These are phyloP conservation scores for Rhizopogon vesiculosus DNA, from an alignment of 768 basidiomycete species.

Conservation along the genomic window DNA sequence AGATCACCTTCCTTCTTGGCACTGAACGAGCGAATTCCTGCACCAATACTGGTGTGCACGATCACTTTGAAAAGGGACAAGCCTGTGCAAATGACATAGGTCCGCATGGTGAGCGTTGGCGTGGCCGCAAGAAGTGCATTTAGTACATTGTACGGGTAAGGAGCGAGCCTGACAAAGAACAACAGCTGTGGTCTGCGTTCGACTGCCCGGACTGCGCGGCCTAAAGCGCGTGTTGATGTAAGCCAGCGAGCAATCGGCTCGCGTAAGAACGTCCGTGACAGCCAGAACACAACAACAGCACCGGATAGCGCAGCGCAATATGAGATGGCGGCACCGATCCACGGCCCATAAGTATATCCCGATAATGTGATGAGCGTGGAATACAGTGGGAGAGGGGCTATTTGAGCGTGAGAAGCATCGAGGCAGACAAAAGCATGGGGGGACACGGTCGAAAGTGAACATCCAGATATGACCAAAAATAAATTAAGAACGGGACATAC, in stretches of 20 bases:
- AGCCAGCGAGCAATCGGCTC: constrained; percentile 71
- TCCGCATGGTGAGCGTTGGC: constrained; percentile 72
- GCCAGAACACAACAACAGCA: constrained; percentile 76
- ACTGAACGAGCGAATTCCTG: constrained; percentile 76
- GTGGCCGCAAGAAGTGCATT: constrained; percentile 89
- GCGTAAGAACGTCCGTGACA: constrained; percentile 73
- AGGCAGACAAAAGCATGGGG: constrained; percentile 5
- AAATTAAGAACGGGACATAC: constrained; percentile 41
- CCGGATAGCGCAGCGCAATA: constrained; percentile 84
- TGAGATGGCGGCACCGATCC: constrained; percentile 80
- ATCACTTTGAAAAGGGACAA: constrained; percentile 86
- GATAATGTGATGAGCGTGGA: constrained; percentile 90
- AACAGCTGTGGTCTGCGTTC: constrained; percentile 84
- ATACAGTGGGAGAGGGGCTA: constrained; percentile 88
- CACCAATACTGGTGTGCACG: constrained; percentile 85
- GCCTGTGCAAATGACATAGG: constrained; percentile 77
- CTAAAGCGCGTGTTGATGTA: constrained; percentile 62
- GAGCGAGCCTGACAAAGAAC: constrained; percentile 89
- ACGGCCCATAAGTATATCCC: constrained; percentile 86
- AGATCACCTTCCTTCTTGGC: constrained; percentile 48
- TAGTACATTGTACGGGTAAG: constrained; percentile 92
- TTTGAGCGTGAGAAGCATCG: constrained; percentile 6
- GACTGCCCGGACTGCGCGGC: constrained; percentile 80
- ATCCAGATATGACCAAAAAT: not conserved
- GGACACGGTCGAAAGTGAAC: constrained; percentile 7